phyloP scores from a whole-genome alignment of 1,139 yeast genomes.

The Pichia sp. region DNA sequence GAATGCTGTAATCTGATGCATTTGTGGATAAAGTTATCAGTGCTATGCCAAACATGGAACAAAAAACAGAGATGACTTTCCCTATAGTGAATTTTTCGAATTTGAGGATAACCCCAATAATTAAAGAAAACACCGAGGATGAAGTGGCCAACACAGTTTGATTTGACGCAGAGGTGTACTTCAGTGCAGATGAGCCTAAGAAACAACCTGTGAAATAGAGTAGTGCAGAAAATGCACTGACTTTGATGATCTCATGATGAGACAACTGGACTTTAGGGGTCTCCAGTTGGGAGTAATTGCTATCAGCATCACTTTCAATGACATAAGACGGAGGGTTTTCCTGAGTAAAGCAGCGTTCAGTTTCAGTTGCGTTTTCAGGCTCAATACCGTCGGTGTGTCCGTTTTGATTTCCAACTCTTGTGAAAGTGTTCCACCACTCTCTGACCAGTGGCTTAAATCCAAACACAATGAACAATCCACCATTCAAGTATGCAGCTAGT shows the following conservation, averaged over 20 bases:
- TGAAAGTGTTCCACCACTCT: neutral
- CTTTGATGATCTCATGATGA: constrained; percentile 31
- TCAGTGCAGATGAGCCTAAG: constrained; percentile 39
- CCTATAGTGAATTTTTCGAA: constrained; percentile 42
- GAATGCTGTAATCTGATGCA: neutral
- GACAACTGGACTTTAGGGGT: constrained; percentile 32
- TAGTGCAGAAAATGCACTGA: constrained; percentile 40
- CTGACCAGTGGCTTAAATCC: constrained; percentile 23
- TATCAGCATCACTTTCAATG: constrained; percentile 4
- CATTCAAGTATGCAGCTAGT: constrained; percentile 44
- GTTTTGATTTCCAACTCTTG: neutral
- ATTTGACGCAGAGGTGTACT: constrained; percentile 51
- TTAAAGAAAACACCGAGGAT: constrained; percentile 47
- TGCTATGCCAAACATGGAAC: constrained; percentile 46
- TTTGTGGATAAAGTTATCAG: constrained; percentile 40
- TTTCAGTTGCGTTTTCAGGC: neutral
- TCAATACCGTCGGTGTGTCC: neutral
- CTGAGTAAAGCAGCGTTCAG: neutral
- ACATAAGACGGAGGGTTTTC: neutral
- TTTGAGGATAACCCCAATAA: constrained; percentile 39
- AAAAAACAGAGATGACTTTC: constrained; percentile 42
- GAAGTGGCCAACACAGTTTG: constrained; percentile 50
- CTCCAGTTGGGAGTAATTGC: constrained; percentile 15
- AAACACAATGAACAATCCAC: constrained; percentile 43
- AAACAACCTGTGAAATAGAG: constrained; percentile 43